A percentile compares a stretch with the other conserved stretches of the same genome.
Conservation (phyloP, 352 stramenopile genomes). For the Phytophthora litchii region DNA sequence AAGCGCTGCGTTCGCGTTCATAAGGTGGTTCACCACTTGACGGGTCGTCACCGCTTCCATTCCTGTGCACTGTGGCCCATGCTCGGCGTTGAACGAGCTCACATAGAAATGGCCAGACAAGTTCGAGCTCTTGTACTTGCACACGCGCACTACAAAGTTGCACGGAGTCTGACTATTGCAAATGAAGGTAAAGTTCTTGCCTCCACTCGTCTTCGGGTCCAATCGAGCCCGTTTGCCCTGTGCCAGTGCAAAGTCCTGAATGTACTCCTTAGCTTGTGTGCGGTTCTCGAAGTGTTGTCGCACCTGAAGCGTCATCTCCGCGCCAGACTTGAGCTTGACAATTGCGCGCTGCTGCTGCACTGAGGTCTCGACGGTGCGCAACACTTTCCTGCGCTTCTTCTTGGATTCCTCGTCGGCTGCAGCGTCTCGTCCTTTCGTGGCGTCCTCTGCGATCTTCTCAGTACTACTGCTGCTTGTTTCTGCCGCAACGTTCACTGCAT, state of each 20-base stretch:
- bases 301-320: slow-evolving; percentile 37
- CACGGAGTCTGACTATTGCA: slow-evolving; percentile 54
- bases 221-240: slow-evolving; percentile 50
- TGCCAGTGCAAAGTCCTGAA: slow-evolving; percentile 58
- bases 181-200: slow-evolving; percentile 58
- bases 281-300: slow-evolving; percentile 44
- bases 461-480: background rate
- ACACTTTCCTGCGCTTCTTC: slow-evolving; percentile 34
- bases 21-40: slow-evolving; percentile 47
- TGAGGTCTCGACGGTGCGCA: background rate
- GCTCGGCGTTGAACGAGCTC: slow-evolving; percentile 42
- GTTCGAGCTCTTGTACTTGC: slow-evolving; percentile 37
- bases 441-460: background rate
- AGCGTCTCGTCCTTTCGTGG: background rate
- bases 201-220: slow-evolving; percentile 42
- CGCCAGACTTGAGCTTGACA: slow-evolving; percentile 39
- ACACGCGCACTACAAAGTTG: slow-evolving; percentile 45
- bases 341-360: slow-evolving; percentile 27
- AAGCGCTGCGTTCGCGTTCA: slow-evolving; percentile 33
- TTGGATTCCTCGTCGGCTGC: background rate
- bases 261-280: slow-evolving; percentile 44
- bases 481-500: slow-evolving; percentile 1
- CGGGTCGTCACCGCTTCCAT: slow-evolving; percentile 42
- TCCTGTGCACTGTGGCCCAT: slow-evolving; percentile 42
- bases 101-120: slow-evolving; percentile 40